A percentile compares a stretch with the other conserved stretches of the same genome.
Conservation (phyloP, 345 rosid genomes). For the Gossypium ekmanianum region DNA sequence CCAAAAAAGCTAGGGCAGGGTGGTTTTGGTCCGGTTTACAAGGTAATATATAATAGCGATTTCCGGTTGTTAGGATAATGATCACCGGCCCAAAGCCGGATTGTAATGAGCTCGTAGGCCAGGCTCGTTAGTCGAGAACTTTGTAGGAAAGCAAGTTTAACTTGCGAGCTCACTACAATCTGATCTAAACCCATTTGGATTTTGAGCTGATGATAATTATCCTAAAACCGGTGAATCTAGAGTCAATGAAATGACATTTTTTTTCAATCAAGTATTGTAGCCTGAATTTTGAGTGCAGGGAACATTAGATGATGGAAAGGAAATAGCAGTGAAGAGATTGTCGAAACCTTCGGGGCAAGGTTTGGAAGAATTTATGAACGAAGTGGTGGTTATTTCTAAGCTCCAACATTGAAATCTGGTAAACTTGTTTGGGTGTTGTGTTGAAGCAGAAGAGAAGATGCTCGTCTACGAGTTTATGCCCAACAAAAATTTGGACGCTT, state of each 20-base stretch:
- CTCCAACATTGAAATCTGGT: background rate
- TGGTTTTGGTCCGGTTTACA: slow-evolving; percentile 8
- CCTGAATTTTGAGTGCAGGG: background rate
- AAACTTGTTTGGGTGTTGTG: too few species aligned
- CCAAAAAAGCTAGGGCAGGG: background rate
- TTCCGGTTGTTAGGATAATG: background rate
- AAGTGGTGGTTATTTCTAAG: slow-evolving; percentile 22
- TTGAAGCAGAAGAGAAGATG: too few species aligned
- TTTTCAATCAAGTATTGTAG: too few species aligned
- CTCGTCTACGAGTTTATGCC: too few species aligned
- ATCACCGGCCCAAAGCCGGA: too few species aligned
- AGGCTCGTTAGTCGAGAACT: too few species aligned
- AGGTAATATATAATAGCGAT: slow-evolving; percentile 16
- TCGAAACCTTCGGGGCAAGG: background rate
- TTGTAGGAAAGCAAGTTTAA: too few species aligned
- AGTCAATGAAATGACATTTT: too few species aligned
- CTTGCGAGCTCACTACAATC: too few species aligned
- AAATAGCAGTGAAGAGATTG: background rate
- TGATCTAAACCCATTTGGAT: fast-evolving
- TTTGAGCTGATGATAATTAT: too few species aligned
- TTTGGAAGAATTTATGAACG: slow-evolving; percentile 23
- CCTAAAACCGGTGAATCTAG: too few species aligned
- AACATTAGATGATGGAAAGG: background rate
- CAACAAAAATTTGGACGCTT: background rate
- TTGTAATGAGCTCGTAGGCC: too few species aligned